Evolutionary conservation across 2,329 filamentous ascomycete species (phyloP).

Genomic region (Fusarium sp.): DNA sequence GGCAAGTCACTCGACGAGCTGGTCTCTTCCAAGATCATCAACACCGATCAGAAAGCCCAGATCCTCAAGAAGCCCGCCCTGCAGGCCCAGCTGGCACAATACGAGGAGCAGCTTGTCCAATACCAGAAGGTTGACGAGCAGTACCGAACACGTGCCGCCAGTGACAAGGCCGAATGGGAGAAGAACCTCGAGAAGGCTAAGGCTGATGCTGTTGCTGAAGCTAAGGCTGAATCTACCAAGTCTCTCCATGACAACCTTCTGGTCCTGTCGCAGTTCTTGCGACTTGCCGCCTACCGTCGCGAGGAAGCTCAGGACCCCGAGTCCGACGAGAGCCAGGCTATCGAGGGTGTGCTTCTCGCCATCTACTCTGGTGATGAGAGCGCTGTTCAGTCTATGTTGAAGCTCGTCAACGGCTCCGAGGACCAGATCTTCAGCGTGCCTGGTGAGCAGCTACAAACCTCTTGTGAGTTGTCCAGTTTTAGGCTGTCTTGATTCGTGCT

Average conservation of each 20-base stretch:
- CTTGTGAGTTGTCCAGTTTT: constrained; percentile 72
- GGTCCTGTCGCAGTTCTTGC: constrained; percentile 83
- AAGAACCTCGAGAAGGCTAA: constrained; percentile 71
- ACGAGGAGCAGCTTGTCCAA: constrained; percentile 81
- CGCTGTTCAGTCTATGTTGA: constrained; percentile 82
- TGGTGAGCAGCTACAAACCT: constrained; percentile 76
- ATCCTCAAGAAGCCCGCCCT: constrained; percentile 83
- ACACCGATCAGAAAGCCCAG: constrained; percentile 83
- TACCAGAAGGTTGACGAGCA: constrained; percentile 84
- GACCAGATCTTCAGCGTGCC: constrained; percentile 77
- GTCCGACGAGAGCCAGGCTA: constrained; percentile 81
- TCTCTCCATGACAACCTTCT: constrained; percentile 76
- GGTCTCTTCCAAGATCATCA: constrained; percentile 80
- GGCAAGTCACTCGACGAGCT: constrained; percentile 81
- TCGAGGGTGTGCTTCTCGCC: constrained; percentile 83
- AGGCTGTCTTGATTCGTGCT: constrained; percentile 24
- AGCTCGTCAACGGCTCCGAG: constrained; percentile 80
- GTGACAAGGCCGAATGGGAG: constrained; percentile 73
- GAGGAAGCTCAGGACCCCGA: constrained; percentile 76
- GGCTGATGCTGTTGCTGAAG: constrained; percentile 66
- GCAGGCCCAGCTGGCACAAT: constrained; percentile 75
- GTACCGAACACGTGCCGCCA: constrained; percentile 72
- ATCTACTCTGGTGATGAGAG: constrained; percentile 84
- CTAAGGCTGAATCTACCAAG: constrained; percentile 66
- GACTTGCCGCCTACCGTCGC: constrained; percentile 82